phyloP scores from a whole-genome alignment of 768 basidiomycete species.

The Serpula lacrymans region DNA sequence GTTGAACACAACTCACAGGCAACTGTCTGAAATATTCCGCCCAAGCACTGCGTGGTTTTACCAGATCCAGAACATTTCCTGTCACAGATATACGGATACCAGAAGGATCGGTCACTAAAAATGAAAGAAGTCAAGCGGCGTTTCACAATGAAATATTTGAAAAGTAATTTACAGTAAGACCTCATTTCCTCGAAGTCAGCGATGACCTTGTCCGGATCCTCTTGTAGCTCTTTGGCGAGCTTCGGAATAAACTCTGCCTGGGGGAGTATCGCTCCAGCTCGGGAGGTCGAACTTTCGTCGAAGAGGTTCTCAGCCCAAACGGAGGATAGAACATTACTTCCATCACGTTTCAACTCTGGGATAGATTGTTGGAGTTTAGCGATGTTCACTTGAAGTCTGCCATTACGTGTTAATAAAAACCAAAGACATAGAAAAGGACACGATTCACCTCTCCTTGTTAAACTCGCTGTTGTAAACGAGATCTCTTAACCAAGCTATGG shows the following conservation, averaged over 20 bases:
- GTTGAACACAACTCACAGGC: constrained; percentile 42
- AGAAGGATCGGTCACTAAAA: constrained; percentile 74
- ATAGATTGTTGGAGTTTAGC: constrained; percentile 89
- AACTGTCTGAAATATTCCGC: constrained; percentile 63
- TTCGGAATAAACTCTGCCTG: constrained; percentile 80
- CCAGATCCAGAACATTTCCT: constrained; percentile 75
- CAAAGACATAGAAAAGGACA: not conserved
- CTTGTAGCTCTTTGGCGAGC: constrained; percentile 67
- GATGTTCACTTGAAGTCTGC: constrained; percentile 75
- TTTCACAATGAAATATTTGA: not conserved
- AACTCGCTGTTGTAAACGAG: constrained; percentile 74
- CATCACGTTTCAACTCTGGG: constrained; percentile 89
- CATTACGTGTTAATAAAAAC: not conserved
- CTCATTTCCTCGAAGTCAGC: constrained; percentile 74
- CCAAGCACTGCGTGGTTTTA: constrained; percentile 74
- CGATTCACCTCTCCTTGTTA: constrained; percentile 67
- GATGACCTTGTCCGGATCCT: constrained; percentile 68
- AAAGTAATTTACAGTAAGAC: constrained; percentile 48
- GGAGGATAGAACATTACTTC: constrained; percentile 72
- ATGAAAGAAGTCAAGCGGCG: constrained; percentile 1
- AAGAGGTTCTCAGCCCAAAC: constrained; percentile 66
- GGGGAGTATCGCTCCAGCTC: constrained; percentile 62
- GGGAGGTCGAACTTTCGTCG: constrained; percentile 65
- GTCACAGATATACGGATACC: constrained; percentile 86
- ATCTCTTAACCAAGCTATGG: constrained; percentile 84